Base-by-base conservation (phyloP, 805 yeast genomes). In the Starmerella geochares region DNA sequence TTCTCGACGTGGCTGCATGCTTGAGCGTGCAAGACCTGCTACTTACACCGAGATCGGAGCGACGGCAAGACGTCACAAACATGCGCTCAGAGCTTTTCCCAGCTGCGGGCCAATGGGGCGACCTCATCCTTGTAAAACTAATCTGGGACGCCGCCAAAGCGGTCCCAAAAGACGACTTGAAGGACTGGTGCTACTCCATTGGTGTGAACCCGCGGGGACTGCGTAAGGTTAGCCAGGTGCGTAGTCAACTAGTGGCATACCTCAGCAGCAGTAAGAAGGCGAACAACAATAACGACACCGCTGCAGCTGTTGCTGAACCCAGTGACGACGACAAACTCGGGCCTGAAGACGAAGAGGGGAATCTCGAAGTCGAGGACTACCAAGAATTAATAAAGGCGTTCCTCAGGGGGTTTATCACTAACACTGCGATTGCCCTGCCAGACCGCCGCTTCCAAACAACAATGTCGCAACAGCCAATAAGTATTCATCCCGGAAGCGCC, bases 391-490 rank as follows among this genome's bases (percentile, higher is more conserved):
- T 90, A 49, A 84, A 85, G 63, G 77, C 94, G 23, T 92, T 92
- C 65, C 67, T 92, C 35, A 71, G 73, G 33, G 98, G 99, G 0
- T 90, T 75, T 59, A 75, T 86, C n/a, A 74, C 81, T 43, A 88
- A 90, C 64, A 81, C 95, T 0, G 98, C 98, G 0, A 77, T 92
- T 17, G 95, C 96, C 10, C 78, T 85, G 79, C 95, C 97, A 0
- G 97, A 92, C 65, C 74, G 96, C 60, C 83, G 95, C 3, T 92
- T 81, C 68, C 73, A 94, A 62, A 87, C 97, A 0, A 81, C 87
- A 6, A 70, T 81, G 25, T 59, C 57, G 33, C 95, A 95, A 23
- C 96, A 86, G 64, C 71, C 85, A 28, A 78, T 90, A 42, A 79
- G 92, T 45, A 79, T 90, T 10, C 97, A 90, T 62, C 97, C 97